Evolutionary conservation across 2,329 filamentous ascomycete species (phyloP), one percentile per base, ranked within the genome.

Genomic region (Lecanicillium sp.): DNA sequence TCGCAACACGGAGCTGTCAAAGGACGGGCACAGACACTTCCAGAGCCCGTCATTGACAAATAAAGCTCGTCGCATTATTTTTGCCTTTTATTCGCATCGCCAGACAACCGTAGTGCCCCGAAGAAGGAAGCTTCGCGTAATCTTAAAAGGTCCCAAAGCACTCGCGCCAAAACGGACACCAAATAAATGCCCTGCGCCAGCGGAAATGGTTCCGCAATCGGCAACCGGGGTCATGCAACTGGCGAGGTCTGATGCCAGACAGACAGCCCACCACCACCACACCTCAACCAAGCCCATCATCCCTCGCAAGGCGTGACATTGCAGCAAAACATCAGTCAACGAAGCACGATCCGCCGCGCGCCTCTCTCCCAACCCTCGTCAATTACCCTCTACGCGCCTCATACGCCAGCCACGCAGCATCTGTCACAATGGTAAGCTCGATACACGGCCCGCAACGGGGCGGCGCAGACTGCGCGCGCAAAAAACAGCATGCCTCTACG

Each of bases 21-120:
- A 62, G 8, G 67, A 70, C 11, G 78, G 78, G 50, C 75, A 81
- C 13, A 83, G 60, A 51, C 72, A 80, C 52, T 73, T 72, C 75
- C 77, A 80, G 33, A 83, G 65, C 43, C 77, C 75, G 54, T 83
- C 78, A 27, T 68, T 51, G 3, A 64, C 54, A 36, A 70, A 48
- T 44, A 43, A 43, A 29, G 45, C 48, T 31, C 50, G 49, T 43
- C 53, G 54, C 58, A 62, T 62, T 11, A 14, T 42, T 28, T 17
- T 29, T 17, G 17, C 8, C 11, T n/a, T 35, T 16, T 31, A 9
- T n/a, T 28, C n/a, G 27, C 33, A 8, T 29, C 12, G 6, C 2
- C 19, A 11, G 13, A 16, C 4, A 35, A 35, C 20, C n/a, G n/a
- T n/a, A n/a, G n/a, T n/a, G n/a, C n/a, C n/a, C n/a, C n/a, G n/a